phyloP scores from a whole-genome alignment of 139 green algal species.

The Dunaliella primolecta region DNA sequence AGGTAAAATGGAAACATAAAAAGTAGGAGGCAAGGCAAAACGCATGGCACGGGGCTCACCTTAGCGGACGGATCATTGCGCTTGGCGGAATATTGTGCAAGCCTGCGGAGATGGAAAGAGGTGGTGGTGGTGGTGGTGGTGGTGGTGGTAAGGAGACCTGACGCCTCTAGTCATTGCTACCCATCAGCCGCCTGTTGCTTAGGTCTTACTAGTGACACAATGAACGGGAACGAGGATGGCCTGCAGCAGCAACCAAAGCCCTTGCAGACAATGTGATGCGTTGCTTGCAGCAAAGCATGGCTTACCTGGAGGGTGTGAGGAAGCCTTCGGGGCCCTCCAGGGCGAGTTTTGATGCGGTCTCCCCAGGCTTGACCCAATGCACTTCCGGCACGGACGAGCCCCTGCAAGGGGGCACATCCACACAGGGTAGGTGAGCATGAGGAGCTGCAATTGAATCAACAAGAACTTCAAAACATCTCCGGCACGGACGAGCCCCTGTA shows the following conservation, averaged over 20 bases:
- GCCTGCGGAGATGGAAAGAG: slow-evolving; percentile 31
- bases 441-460: no score
- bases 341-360: slow-evolving; percentile 41
- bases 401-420: slow-evolving; percentile 7
- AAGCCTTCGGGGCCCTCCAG: slow-evolving; percentile 68
- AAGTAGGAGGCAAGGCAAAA: no score
- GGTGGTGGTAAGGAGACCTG: no score
- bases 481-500: slow-evolving; percentile 63
- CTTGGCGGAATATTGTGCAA: slow-evolving; percentile 73
- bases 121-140: no score
- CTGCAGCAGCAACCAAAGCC: no score
- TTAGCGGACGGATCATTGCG: slow-evolving; percentile 79
- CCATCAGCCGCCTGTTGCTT: no score
- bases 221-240: no score
- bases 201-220: no score
- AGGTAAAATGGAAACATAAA: no score
- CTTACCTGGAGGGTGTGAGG: slow-evolving; percentile 47
- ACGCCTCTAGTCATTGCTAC: no score
- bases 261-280: background rate
- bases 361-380: slow-evolving; percentile 71
- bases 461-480: slow-evolving; percentile 89
- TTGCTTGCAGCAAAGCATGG: background rate
- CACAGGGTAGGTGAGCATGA: no score
- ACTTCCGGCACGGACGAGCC: slow-evolving; percentile 82
- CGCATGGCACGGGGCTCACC: slow-evolving; percentile 1